Base-by-base conservation (phyloP, 805 yeast genomes). In the Komagataella populi region DNA sequence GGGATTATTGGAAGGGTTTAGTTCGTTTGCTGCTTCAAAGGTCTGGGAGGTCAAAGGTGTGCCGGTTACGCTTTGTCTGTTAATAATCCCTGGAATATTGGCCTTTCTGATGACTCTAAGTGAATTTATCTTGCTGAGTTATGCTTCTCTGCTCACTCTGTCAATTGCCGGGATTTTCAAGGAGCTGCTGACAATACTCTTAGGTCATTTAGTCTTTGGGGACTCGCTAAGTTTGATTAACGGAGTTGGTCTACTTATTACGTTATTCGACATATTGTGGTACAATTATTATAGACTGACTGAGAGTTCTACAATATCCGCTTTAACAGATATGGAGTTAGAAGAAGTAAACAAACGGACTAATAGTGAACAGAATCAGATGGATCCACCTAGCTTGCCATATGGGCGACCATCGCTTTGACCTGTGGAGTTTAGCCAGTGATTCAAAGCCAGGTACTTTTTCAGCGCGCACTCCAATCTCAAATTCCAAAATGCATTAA, bases 111-210 rank as follows among this genome's bases (percentile, higher is more conserved):
- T 93, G 91, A 91, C 96, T 0, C 67, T 88, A 2, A 80, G 87
- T 58, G 99, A 91, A 64, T 90, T 87, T 67, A 81, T 85, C 52
- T 78, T 93, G 6, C 73, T 93, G 50, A 83, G 85, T 51, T 78
- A 83, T 46, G 86, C 96, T 0, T 85, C 87, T 52, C 88, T 93
- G 12, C 72, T 90, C 47, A 90, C 99, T 0, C 68, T 93, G 30
- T 83, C 95, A 5, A 79, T 93, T 46, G 95, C 95, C 0, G 99
- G 99, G 1, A 86, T 93, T 16, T 86, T 91, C 63, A 93, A 93
- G 63, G 99, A 93, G 64, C 71, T 93, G 14, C 70, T 90, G 48
- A 93, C 99, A 0, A 88, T 93, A 44, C 59, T 77, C 36, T 73
- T 83, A 1, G 70, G 82, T 3, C 80, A 91, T 52, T 55, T 87